These are phyloP conservation scores for Stygiomarasmius scandens DNA, from an alignment of 1,284 basidiomycete genomes.

Conservation along the genomic window DNA sequence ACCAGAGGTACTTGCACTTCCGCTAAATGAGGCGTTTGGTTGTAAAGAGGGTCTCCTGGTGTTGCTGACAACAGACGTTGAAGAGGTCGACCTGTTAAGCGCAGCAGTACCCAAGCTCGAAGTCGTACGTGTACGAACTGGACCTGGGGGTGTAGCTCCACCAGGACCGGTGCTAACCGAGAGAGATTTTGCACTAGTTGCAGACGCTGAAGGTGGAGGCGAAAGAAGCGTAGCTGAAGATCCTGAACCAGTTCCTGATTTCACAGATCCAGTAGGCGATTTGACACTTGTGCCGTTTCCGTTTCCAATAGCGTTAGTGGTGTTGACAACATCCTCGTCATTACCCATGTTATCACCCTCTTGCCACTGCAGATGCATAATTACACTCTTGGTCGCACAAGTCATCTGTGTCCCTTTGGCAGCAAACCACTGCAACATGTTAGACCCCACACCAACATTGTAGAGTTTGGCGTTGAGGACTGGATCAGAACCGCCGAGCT, in stretches of 20 bases:
- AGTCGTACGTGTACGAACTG: background rate
- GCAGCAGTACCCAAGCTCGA: background rate
- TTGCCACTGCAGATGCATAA: conserved; percentile 87
- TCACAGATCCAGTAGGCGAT: conserved; percentile 23
- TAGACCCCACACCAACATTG: conserved; percentile 76
- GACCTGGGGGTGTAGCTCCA: background rate
- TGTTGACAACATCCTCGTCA: too few species aligned
- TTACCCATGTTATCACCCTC: too few species aligned
- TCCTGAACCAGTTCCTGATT: conserved; percentile 19
- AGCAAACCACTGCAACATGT: conserved; percentile 92
- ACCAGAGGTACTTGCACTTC: conserved; percentile 4
- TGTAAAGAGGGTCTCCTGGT: conserved; percentile 48
- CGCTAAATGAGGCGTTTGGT: conserved; percentile 22
- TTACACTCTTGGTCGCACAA: conserved; percentile 86
- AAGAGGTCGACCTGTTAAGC: conserved; percentile 53
- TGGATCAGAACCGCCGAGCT: conserved; percentile 73
- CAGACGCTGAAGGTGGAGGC: conserved; percentile 23
- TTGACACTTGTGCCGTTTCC: conserved; percentile 7
- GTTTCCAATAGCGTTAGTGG: too few species aligned
- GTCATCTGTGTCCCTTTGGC: conserved; percentile 91
- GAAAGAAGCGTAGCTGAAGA: conserved; percentile 26
- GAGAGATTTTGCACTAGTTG: background rate
- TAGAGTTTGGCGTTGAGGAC: conserved; percentile 65
- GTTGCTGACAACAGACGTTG: too few species aligned
- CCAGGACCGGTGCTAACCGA: background rate